phyloP scores from a whole-genome alignment of 2,329 filamentous ascomycete species.

The Samsoniella hepiali region DNA sequence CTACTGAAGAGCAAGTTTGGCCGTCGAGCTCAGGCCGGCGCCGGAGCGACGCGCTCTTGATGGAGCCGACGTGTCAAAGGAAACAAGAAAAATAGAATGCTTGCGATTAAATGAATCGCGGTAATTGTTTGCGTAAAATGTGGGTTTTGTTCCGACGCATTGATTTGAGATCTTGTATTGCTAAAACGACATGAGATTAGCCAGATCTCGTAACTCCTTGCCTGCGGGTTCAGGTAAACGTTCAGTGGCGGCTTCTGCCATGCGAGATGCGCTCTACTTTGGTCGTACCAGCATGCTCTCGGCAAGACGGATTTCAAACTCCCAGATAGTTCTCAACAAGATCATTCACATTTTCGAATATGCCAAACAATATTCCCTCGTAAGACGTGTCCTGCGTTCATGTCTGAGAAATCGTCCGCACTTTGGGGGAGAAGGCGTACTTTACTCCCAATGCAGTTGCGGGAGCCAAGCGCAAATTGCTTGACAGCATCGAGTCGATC shows the following conservation, averaged over 20 bases:
- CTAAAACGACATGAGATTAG: too few species aligned
- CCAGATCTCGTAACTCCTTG: too few species aligned
- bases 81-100: too few species aligned
- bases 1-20: too few species aligned
- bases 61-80: too few species aligned
- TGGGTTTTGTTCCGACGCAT: too few species aligned
- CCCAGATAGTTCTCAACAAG: conserved; percentile 1
- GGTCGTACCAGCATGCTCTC: not conserved
- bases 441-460: conserved; percentile 30
- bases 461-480: conserved; percentile 30
- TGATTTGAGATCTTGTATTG: too few species aligned
- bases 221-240: not conserved
- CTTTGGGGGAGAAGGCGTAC: not conserved
- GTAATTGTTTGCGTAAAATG: too few species aligned
- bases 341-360: conserved; percentile 14
- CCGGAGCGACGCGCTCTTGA: too few species aligned
- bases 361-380: not conserved
- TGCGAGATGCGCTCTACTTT: not conserved
- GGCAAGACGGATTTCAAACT: not conserved
- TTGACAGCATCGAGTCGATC: conserved; percentile 28
- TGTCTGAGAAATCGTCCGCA: not conserved
- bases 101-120: too few species aligned
- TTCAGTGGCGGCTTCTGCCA: not conserved
- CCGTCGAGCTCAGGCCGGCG: too few species aligned
- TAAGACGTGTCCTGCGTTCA: not conserved